These are phyloP conservation scores for Stentor coeruleus DNA, from an alignment of 73 alveolate genomes.

Conservation along the genomic window DNA sequence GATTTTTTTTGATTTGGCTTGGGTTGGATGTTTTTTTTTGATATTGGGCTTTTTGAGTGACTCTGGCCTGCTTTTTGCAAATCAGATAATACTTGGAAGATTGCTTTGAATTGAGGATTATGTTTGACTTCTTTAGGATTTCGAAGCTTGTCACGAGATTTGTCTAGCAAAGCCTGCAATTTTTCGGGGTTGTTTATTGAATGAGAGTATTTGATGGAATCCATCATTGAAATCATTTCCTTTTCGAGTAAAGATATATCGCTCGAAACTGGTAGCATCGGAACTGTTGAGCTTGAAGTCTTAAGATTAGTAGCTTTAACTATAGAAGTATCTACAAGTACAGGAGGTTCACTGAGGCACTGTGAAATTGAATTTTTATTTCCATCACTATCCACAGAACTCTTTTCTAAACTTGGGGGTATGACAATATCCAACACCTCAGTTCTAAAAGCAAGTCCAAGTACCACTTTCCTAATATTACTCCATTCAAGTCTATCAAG, in stretches of 20 bases:
- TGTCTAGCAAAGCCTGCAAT: not conserved
- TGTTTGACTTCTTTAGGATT: too few relatives aligned
- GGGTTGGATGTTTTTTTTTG: not conserved
- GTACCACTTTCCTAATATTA: not conserved
- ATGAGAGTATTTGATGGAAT: not conserved
- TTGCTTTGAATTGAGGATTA: not conserved
- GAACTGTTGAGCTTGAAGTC: not conserved
- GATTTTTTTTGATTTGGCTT: not conserved
- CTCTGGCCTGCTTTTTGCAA: too few relatives aligned
- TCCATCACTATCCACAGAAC: not conserved
- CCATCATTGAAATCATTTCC: not conserved
- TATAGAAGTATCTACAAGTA: not conserved
- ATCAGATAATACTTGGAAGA: not conserved
- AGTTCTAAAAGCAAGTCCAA: not conserved
- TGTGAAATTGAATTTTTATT: not conserved
- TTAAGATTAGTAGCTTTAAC: not conserved
- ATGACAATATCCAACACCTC: not conserved
- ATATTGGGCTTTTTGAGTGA: not conserved
- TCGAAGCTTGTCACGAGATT: not conserved
- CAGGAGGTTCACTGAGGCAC: not conserved
- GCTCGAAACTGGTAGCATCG: not conserved
- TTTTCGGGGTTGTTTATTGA: not conserved
- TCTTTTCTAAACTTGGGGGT: not conserved
- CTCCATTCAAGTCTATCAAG: not conserved
- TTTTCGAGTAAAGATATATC: not conserved